Conservation (phyloP, 345 rosid species). For the Sisymbrium irio region DNA sequence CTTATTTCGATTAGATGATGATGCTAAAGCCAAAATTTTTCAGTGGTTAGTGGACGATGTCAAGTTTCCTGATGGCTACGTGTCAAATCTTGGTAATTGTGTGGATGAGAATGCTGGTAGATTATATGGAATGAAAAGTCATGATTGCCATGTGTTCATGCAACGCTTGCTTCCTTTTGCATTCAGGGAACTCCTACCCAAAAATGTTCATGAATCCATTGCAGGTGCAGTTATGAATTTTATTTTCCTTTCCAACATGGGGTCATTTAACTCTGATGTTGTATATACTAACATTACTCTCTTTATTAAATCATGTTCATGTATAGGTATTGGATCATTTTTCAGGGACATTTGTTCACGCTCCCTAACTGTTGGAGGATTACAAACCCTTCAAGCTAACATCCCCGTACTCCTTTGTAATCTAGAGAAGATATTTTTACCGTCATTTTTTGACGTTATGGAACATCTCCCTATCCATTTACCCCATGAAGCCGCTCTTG, state of each 20-base stretch:
- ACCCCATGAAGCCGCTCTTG: neutral
- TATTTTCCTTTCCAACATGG: too few relatives aligned
- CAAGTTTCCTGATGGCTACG: too few relatives aligned
- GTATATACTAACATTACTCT: too few relatives aligned
- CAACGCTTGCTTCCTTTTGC: neutral
- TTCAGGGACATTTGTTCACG: neutral
- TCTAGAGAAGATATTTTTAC: neutral
- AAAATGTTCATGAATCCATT: neutral
- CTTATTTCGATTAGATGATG: too few relatives aligned
- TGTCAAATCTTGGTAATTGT: neutral
- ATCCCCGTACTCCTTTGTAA: neutral
- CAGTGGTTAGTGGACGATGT: too few relatives aligned
- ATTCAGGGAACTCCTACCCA: neutral
- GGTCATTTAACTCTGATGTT: too few relatives aligned
- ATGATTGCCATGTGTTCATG: neutral
- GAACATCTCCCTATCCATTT: neutral
- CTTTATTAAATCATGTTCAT: neutral
- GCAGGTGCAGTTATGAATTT: neutral
- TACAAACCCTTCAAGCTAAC: neutral
- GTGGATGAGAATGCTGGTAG: neutral
- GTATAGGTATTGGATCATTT: neutral
- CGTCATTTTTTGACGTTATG: neutral
- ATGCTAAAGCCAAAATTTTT: too few relatives aligned
- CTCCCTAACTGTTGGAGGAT: neutral
- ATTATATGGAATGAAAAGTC: neutral